Evolutionary conservation across 306 rosid genomes (phyloP), one percentile per base, ranked within the genome.

Genomic region (Astragalus membranaceus): DNA sequence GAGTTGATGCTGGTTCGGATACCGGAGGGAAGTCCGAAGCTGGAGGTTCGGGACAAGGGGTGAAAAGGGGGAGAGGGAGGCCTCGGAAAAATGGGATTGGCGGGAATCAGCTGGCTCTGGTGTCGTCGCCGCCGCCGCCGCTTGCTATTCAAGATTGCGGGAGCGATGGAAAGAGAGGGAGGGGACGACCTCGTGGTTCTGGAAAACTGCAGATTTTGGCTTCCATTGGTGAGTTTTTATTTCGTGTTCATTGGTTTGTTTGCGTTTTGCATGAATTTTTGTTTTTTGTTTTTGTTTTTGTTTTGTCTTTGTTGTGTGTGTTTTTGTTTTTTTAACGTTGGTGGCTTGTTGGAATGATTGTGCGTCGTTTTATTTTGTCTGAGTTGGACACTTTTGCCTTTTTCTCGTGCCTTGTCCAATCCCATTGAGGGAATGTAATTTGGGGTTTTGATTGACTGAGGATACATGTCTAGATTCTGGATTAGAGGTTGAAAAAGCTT

Each of bases 161-260:
- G 3, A 32, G 56, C 65, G 6, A 23, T 0, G 7, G 4, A 0
- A 84, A 74, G 44, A 63, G 85, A 35, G 66, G 80, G 7, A 68
- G 82, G 16, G 97, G 95, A 35, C 65, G 88, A 37, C 92, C 95
- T 2, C 86, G 81, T 14, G 90, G 92, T 1, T 26, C 87, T 0
- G 87, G 90, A 2, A 88, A 58, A 56, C 48, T 79, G 64, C 90
- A 88, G 60, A 39, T 60, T 41, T 64, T 84, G 26, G 85, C 91
- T 56, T 69, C 94, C 11, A 8, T 65, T 1, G 92, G 89, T 87
- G 75, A 57, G 32, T 64, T 46, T 14, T 37, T 26, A 26, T 26
- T 20, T 16, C 7, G 1, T 26, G 2, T 49, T 12, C 36, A 12
- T 65, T 30, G 6, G 5, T 13, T 20, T 12, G 5, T 16, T 5